Evolutionary conservation across 257 asterid species (phyloP).

Genomic region (Sherardia arvensis): DNA sequence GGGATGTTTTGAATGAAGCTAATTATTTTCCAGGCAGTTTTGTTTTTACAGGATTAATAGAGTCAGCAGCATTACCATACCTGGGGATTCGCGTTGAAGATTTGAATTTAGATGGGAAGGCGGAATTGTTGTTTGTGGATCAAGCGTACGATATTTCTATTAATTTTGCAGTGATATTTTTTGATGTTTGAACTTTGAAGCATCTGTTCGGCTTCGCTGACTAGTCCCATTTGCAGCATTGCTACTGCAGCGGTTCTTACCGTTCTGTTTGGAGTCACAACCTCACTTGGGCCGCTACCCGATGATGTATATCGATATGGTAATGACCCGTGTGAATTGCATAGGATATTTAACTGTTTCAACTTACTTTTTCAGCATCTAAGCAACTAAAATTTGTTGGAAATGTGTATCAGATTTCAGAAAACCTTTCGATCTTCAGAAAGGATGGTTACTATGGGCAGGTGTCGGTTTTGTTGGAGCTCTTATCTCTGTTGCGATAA

Average conservation of each 20-base stretch:
- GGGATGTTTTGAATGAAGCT: constrained; percentile 24
- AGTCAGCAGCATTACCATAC: constrained; percentile 63
- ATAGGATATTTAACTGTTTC: background rate
- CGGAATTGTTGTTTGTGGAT: constrained; percentile 73
- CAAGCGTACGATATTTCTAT: constrained; percentile 45
- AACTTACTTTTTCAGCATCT: background rate
- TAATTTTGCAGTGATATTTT: constrained; percentile 8
- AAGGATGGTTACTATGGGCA: constrained; percentile 96
- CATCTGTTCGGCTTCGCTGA: constrained; percentile 11
- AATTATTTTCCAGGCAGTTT: constrained; percentile 83
- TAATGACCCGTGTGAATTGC: constrained; percentile 19
- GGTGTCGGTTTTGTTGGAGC: constrained; percentile 89
- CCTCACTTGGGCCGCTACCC: constrained; percentile 80
- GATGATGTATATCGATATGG: constrained; percentile 87
- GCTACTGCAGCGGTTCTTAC: constrained; percentile 76
- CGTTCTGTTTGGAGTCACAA: constrained; percentile 75
- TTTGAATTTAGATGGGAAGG: constrained; percentile 80
- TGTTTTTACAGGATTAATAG: constrained; percentile 94
- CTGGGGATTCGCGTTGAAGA: constrained; percentile 56
- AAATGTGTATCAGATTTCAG: constrained; percentile 46
- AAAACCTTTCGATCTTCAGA: constrained; percentile 75
- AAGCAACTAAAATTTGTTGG: background rate
- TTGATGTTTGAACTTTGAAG: background rate
- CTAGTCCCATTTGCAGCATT: constrained; percentile 39
- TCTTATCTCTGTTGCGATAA: constrained; percentile 56